Evolutionary conservation across 164 flowering plant genomes (phyloP), one percentile per base, ranked within the genome.

Genomic region (Saururus chinensis): DNA sequence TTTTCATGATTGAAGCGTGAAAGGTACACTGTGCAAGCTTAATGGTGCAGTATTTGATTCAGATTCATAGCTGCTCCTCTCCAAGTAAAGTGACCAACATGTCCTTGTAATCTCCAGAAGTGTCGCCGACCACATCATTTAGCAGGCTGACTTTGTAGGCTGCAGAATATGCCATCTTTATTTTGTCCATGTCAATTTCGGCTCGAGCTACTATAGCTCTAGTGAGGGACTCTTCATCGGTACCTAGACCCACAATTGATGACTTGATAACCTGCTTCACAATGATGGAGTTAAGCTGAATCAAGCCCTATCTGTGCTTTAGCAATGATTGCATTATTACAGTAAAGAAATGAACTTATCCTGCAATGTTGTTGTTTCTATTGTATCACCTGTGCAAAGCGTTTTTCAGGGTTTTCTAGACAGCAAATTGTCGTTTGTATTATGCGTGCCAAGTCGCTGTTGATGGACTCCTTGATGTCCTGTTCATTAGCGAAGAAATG

Each of bases 11-110:
- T 45, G 49, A 45, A 12, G 14, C 49, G 17, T 9, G 49, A 45
- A 45, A 45, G 37, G 37, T 45, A 45, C 49, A 45, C 2, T 3
- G 11, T 12, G 7, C 11, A 13, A 20, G 19, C 54, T 1, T 11
- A 52, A 52, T 17, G 54, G 8, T 0, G 19, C 60, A 59, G 22
- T 17, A 42, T 19, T 12, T 12, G 17, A 45, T 45, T 1, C 49
- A 45, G 49, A 45, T 3, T 25, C 40, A 60, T 9, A 45, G 54
- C 9, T 60, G 24, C 37, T 9, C n/a, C 23, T 51, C 77, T 60
- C 92, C 97, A 66, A 86, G 83, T 77, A 90, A 76, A 37, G 95
- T 82, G 81, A 86, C 62, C 71, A 87, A 75, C 79, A 86, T 81
- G 59, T 75, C 66, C 68, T 74, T 76, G 77, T 87, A 90, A 66